Evolutionary conservation across 495 filamentous ascomycete genomes (phyloP).

Genomic region (Achaetomiella virescens): DNA sequence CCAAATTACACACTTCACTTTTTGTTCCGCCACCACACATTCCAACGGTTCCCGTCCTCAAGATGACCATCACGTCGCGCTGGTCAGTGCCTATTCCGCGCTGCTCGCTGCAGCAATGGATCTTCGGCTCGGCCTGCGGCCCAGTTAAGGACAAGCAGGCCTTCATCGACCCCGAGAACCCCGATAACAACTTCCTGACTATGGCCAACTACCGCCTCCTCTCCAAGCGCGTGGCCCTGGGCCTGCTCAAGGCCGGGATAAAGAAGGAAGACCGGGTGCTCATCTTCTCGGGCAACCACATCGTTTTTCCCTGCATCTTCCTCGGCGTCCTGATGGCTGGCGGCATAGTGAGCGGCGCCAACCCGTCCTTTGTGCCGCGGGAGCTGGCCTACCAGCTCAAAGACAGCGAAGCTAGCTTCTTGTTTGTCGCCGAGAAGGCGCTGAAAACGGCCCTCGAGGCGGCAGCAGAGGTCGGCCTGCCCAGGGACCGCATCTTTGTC

Average conservation of each 20-base stretch:
- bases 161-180: constrained; percentile 53
- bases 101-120: constrained; percentile 36
- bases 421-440: constrained; percentile 51
- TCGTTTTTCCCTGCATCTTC: constrained; percentile 69
- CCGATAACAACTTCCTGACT: constrained; percentile 38
- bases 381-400: constrained; percentile 71
- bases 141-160: constrained; percentile 31
- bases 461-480: constrained; percentile 58
- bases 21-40: not conserved
- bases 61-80: constrained; percentile 40
- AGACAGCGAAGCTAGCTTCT: constrained; percentile 59
- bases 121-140: constrained; percentile 30
- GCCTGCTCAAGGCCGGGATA: constrained; percentile 59
- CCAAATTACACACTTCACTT: too few relatives aligned
- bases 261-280: constrained; percentile 65
- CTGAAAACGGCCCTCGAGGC: constrained; percentile 63
- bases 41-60: not conserved
- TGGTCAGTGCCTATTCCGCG: constrained; percentile 35
- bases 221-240: constrained; percentile 65
- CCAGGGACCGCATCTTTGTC: constrained; percentile 42
- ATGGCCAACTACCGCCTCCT: constrained; percentile 55
- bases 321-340: constrained; percentile 72
- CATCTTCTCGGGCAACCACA: constrained; percentile 62
- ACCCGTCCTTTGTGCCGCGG: constrained; percentile 63
- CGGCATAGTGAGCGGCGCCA: constrained; percentile 73